Conservation (phyloP, 345 rosid genomes). For the Reutealis trisperma region DNA sequence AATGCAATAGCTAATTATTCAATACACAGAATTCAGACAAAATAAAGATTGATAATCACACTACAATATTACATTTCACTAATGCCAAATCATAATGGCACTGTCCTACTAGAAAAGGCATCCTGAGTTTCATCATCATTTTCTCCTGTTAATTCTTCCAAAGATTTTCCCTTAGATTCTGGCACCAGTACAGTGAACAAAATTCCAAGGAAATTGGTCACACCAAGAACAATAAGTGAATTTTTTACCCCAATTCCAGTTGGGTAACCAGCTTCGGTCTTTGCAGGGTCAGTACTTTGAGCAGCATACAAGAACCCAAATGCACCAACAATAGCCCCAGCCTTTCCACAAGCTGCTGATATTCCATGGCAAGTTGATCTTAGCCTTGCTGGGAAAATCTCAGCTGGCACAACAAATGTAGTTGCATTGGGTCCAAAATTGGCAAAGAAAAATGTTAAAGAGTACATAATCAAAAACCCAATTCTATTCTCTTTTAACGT, state of each 20-base stretch:
- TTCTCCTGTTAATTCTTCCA: conserved; percentile 21
- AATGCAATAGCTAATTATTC: no score
- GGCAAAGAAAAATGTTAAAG: conserved; percentile 21
- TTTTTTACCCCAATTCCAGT: conserved; percentile 22
- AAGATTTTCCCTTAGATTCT: conserved; percentile 22
- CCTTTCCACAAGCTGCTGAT: conserved; percentile 22
- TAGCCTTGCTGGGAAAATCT: conserved; percentile 20
- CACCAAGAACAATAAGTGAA: conserved; percentile 17
- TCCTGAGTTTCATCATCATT: conserved; percentile 4
- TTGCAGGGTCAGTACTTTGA: conserved; percentile 12
- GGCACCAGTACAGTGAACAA: conserved; percentile 21
- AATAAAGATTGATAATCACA: no score
- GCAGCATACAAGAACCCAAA: conserved; percentile 27
- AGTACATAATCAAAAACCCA: conserved; percentile 24
- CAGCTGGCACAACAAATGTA: conserved; percentile 23
- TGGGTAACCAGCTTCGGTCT: conserved; percentile 24
- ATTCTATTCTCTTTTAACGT: conserved; percentile 8
- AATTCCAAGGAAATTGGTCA: conserved; percentile 13
- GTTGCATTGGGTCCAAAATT: conserved; percentile 27
- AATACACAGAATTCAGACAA: no score
- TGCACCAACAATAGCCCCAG: conserved; percentile 21
- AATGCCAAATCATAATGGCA: conserved; percentile 5
- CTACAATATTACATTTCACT: no score
- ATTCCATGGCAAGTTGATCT: conserved; percentile 27
- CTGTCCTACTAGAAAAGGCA: not conserved